Evolutionary conservation across 2,329 filamentous ascomycete genomes (phyloP), one percentile per base, ranked within the genome.

Genomic region (Ophiosphaerella herpotricha): DNA sequence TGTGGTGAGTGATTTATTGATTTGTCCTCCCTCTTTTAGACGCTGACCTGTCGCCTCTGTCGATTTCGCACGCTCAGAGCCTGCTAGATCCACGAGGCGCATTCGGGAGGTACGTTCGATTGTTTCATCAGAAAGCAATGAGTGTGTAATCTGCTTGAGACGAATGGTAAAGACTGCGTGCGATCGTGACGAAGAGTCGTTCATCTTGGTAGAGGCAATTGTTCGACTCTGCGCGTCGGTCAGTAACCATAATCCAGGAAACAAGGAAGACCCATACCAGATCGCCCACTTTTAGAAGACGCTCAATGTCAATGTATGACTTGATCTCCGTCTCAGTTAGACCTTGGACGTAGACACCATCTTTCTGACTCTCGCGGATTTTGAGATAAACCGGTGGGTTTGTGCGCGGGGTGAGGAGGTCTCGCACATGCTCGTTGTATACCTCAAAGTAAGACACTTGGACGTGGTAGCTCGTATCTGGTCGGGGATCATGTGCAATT

Each of bases 381-480:
- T 97, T 97, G 64, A 99, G 88, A 72, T 97, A 97, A 70, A 95
- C 88, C 1, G 92, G 90, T 5, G 89, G 81, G 55, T 89, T 88
- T 48, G 86, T 88, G 24, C 88, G 82, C 9, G 92, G 90, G 0
- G 91, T 88, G 39, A 99, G 84, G 32, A 99, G 79, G 70, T 99
- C 94, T 50, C 94, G 90, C 42, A 99, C 94, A 74, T 97, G 94
- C 77, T 99, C 94, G 75, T 99, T 99, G 82, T 99, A 99, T 54
- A 99, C 94, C 73, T 99, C 94, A 68, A 99, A 97, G 77, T 99
- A 99, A 3, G 92, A 97, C 24, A 97, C 94, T 56, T 94, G 89
- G 58, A 99, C 94, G 65, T 93, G 94, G 80, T 97, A 99, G 61
- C 90, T 96, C 71, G 96, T 91, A 74, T 94, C 95, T 46, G 91